Percentiles rank a stretch among this genome's conserved stretches.
phyloP scores from a whole-genome alignment of 1,139 yeast species.

The Lodderomyces jiufengensis region DNA sequence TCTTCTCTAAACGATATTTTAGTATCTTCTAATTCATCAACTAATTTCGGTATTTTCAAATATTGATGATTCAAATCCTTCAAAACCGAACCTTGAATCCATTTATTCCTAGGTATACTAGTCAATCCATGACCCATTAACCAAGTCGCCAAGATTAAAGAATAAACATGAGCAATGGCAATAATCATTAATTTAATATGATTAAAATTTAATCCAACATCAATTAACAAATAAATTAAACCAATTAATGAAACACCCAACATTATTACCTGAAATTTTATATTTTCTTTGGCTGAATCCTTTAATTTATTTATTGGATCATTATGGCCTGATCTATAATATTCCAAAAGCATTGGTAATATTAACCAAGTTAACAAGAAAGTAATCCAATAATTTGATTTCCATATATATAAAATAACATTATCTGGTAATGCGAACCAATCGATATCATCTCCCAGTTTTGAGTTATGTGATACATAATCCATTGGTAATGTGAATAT shows the following conservation, averaged over 20 bases:
- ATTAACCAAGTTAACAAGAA: constrained; percentile 72
- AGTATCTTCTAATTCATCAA: constrained; percentile 65
- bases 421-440: constrained; percentile 36
- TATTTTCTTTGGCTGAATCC: constrained; percentile 56
- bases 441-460: constrained; percentile 7
- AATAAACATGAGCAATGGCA: constrained; percentile 77
- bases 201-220: constrained; percentile 54
- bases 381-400: constrained; percentile 75
- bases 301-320: constrained; percentile 41
- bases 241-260: constrained; percentile 53
- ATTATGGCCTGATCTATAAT: constrained; percentile 66
- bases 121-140: constrained; percentile 81
- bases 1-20: constrained; percentile 62
- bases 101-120: constrained; percentile 57
- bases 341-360: constrained; percentile 70
- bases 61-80: constrained; percentile 44
- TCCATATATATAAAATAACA: constrained; percentile 61
- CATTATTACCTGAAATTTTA: constrained; percentile 59
- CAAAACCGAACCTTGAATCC: constrained; percentile 47
- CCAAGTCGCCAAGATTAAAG: constrained; percentile 75
- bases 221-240: constrained; percentile 56
- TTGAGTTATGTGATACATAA: constrained; percentile 32
- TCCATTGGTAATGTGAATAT: constrained; percentile 40
- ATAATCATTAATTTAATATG: constrained; percentile 67
- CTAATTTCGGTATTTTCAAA: constrained; percentile 51